Evolutionary conservation across 768 basidiomycete species (phyloP), one percentile per base, ranked within the genome.

Genomic region (Boletus patriciae): DNA sequence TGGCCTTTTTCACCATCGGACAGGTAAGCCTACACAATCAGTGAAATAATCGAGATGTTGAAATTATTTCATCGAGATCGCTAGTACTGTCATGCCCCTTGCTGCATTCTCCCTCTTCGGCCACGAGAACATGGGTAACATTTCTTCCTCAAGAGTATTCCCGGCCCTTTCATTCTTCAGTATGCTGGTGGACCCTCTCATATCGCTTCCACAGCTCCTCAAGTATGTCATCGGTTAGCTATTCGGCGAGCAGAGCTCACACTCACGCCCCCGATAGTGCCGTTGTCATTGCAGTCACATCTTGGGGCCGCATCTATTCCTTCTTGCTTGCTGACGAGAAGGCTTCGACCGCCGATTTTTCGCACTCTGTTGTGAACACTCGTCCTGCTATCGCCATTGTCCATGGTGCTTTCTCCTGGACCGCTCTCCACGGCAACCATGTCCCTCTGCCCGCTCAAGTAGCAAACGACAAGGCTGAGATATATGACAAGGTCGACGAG

Each of bases 91-190:
- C 29, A 70, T 70, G 67, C 69, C 69, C n/a, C 55, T 70, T 25
- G 69, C 69, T 47, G 70, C 69, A 9, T 70, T 70, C 51, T 70
- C 69, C 6, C 56, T 70, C 36, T 70, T 70, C 21, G 69, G 69
- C 11, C 42, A 59, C 25, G 63, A 70, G 55, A 59, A 66, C 46
- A 66, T 71, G 65, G 67, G 67, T 23, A 33, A 2, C 0, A 4
- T 70, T 19, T 29, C 63, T 12, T 11, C 63, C 29, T 56, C 63
- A 13, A 69, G 63, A 41, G 52, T 70, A 15, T 70, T 70, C 43
- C 69, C 69, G 1, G 69, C 69, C 3, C 59, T 70, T 45, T 69
- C 67, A 13, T 71, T 71, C 65, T 71, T 70, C 38, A 65, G 66
- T 16, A 62, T 70, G 69, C 52, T 71, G 41, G 70, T 70, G 38